A percentile compares a stretch with the other conserved stretches of the same genome.
Evolutionary conservation across 2,329 filamentous ascomycete genomes (phyloP).

Genomic region (Lachnellula willkommii): DNA sequence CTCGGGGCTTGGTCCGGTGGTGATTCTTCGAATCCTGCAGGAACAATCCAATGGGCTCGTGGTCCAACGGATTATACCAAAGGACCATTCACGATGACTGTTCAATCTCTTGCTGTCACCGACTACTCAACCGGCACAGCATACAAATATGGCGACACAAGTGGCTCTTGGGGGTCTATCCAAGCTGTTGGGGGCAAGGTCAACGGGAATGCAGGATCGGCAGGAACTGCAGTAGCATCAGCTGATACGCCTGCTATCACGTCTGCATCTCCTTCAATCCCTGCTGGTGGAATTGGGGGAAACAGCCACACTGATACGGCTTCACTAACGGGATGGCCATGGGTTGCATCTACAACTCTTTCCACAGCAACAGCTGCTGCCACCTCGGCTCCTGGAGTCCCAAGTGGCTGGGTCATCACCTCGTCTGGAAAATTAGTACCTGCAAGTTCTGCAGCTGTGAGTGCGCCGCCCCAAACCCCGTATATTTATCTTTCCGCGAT

Average conservation of each 20-base stretch:
- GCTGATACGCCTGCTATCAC: slow-evolving; percentile 60
- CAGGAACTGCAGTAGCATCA: slow-evolving; percentile 38
- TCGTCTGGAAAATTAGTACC: slow-evolving; percentile 74
- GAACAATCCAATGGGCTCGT: slow-evolving; percentile 85
- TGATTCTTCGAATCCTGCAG: slow-evolving; percentile 66
- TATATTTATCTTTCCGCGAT: slow-evolving; percentile 6
- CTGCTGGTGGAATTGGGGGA: slow-evolving; percentile 56
- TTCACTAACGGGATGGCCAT: slow-evolving; percentile 61
- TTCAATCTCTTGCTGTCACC: slow-evolving; percentile 68
- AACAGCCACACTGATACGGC: slow-evolving; percentile 50
- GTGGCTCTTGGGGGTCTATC: slow-evolving; percentile 78
- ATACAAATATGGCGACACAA: slow-evolving; percentile 76
- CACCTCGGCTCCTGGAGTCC: slow-evolving; percentile 49
- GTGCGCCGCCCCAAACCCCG: slow-evolving; percentile 42
- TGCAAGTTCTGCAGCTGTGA: slow-evolving; percentile 60
- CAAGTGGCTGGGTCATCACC: slow-evolving; percentile 76
- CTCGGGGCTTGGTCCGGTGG: slow-evolving; percentile 91
- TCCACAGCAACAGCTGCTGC: slow-evolving; percentile 39
- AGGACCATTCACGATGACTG: slow-evolving; percentile 81
- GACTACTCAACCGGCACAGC: slow-evolving; percentile 90
- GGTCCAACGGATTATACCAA: slow-evolving; percentile 77
- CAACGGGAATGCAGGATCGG: slow-evolving; percentile 53
- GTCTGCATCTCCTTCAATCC: slow-evolving; percentile 58
- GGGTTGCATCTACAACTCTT: slow-evolving; percentile 53
- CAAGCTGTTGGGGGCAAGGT: slow-evolving; percentile 70